A percentile compares a stretch with the other conserved stretches of the same genome.
These are phyloP conservation scores for Puccinellia tenuiflora DNA, from an alignment of 176 grass and related monocot genomes.

Conservation along the genomic window DNA sequence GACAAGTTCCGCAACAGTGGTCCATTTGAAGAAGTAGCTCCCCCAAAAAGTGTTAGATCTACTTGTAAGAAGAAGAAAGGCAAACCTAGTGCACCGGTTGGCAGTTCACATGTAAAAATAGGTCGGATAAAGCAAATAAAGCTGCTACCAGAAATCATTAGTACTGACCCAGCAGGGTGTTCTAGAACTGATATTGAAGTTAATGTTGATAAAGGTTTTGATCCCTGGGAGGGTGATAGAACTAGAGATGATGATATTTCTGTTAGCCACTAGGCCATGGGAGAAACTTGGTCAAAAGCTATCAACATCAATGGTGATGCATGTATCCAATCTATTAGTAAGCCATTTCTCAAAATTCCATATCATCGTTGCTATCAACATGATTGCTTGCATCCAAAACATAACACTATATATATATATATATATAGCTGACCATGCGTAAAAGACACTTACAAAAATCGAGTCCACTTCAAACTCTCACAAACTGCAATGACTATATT, in stretches of 20 bases:
- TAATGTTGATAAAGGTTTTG: constrained; percentile 23
- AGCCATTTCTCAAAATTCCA: too few relatives aligned
- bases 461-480: too few relatives aligned
- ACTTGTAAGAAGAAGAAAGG: constrained; percentile 27
- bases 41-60: constrained; percentile 18
- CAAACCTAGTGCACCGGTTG: background rate
- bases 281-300: background rate
- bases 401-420: too few relatives aligned
- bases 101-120: constrained; percentile 34
- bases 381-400: too few relatives aligned
- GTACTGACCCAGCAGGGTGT: background rate
- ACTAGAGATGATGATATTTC: constrained; percentile 10
- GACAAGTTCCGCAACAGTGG: background rate
- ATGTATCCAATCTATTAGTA: too few relatives aligned
- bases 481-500: too few relatives aligned
- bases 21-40: constrained; percentile 29
- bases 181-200: constrained; percentile 7
- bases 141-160: constrained; percentile 60
- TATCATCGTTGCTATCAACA: too few relatives aligned
- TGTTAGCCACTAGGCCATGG: constrained; percentile 18
- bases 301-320: too few relatives aligned
- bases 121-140: constrained; percentile 47
- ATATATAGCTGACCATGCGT: too few relatives aligned
- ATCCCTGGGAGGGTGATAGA: constrained; percentile 24
- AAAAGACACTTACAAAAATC: too few relatives aligned